Conservation (phyloP, 495 filamentous ascomycete species). For the Penicillium simplicissimum region DNA sequence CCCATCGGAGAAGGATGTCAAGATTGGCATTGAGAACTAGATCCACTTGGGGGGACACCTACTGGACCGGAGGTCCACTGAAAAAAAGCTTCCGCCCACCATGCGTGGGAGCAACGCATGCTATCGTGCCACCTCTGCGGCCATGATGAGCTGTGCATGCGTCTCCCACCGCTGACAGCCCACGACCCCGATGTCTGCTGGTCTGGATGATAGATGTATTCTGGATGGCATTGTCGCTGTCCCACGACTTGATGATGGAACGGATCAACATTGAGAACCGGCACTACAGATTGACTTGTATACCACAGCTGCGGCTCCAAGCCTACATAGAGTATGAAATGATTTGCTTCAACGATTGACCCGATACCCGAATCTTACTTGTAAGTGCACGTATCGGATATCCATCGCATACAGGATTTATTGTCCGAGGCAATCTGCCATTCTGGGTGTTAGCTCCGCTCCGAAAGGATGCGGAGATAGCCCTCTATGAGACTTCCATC, state of each 20-base stretch:
- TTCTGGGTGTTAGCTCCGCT: background rate
- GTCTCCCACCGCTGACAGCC: background rate
- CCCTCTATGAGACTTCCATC: too few species aligned
- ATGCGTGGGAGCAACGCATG: background rate
- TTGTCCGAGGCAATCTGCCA: background rate
- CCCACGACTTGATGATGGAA: conserved; percentile 26
- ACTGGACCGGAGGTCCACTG: background rate
- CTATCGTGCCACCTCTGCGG: background rate
- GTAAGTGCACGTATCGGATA: background rate
- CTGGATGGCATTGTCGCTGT: background rate
- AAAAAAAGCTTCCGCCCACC: background rate
- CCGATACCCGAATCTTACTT: background rate
- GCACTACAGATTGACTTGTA: conserved; percentile 2
- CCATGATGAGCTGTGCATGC: background rate
- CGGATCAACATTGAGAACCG: conserved; percentile 4
- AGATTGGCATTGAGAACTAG: conserved; percentile 52
- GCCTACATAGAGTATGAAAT: background rate
- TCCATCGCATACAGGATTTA: background rate
- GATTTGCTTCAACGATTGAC: background rate
- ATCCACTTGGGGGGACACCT: background rate
- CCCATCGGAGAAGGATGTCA: conserved; percentile 51
- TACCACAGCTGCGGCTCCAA: background rate
- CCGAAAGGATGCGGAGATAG: conserved; percentile 1
- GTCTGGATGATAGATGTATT: background rate
- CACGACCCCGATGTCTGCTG: background rate